A percentile compares a stretch with the other conserved stretches of the same genome.
Conservation (phyloP, 139 green algal genomes). For the Diplosphaera chodatii region DNA sequence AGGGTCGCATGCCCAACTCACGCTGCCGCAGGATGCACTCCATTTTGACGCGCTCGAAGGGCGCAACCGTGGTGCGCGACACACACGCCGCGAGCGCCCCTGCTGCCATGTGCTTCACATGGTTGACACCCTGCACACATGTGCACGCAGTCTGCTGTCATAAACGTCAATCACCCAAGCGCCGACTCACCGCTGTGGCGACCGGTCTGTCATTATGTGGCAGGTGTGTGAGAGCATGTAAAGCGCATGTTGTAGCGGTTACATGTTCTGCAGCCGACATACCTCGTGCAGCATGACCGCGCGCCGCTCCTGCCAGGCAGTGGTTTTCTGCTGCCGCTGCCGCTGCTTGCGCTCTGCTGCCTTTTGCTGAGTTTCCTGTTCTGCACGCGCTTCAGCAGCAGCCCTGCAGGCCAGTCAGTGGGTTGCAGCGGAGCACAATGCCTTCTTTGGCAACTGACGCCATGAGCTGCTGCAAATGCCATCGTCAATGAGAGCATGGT, state of each 20-base stretch:
- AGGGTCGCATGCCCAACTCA: too few relatives aligned
- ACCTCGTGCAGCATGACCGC: neutral
- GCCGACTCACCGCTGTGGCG: too few relatives aligned
- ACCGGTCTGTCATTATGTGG: too few relatives aligned
- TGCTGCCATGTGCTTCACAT: neutral
- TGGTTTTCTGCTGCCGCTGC: neutral
- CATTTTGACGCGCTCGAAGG: slow-evolving; percentile 66
- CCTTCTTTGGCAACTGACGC: too few relatives aligned
- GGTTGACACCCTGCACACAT: neutral
- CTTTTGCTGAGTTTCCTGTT: neutral
- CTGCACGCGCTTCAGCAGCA: neutral
- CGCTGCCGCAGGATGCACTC: slow-evolving; percentile 50
- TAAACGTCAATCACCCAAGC: neutral
- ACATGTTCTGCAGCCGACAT: too few relatives aligned
- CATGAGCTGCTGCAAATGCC: too few relatives aligned
- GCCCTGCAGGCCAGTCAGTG: neutral
- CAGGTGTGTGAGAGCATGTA: too few relatives aligned
- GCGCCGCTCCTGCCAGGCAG: neutral
- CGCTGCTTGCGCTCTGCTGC: neutral
- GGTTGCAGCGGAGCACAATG: too few relatives aligned
- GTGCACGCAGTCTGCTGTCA: neutral
- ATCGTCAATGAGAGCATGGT: too few relatives aligned
- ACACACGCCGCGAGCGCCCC: slow-evolving; percentile 17
- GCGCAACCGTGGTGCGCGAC: slow-evolving; percentile 58
- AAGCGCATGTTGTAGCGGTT: too few relatives aligned